A percentile compares a stretch with the other conserved stretches of the same genome.
These are phyloP conservation scores for Pseudonectria foliicola DNA, from an alignment of 2,329 filamentous ascomycete species.

Conservation along the genomic window DNA sequence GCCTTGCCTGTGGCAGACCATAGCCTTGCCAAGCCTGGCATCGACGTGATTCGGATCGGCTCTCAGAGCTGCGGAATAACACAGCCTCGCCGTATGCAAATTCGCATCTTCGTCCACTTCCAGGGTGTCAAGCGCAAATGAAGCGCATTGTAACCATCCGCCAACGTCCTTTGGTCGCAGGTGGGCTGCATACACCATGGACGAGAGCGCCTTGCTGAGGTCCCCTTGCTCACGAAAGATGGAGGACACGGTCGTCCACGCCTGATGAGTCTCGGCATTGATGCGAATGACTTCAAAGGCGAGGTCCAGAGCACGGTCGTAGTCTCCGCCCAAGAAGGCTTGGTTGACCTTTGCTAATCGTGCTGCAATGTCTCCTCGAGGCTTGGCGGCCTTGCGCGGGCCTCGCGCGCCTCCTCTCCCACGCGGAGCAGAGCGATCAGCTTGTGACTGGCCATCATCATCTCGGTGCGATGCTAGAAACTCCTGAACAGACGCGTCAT, in stretches of 20 bases:
- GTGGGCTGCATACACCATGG: conserved; percentile 55
- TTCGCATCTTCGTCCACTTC: conserved; percentile 41
- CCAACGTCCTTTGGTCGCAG: conserved; percentile 53
- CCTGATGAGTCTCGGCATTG: conserved; percentile 59
- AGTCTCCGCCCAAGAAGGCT: conserved; percentile 56
- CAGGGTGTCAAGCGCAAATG: conserved; percentile 46
- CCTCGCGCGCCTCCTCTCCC: conserved; percentile 32
- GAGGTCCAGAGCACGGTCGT: conserved; percentile 50
- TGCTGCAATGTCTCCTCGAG: conserved; percentile 63
- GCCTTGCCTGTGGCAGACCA: conserved; percentile 49
- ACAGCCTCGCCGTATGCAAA: conserved; percentile 48
- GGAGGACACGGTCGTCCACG: conserved; percentile 55
- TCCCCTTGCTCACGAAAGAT: conserved; percentile 56
- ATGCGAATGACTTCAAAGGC: conserved; percentile 60
- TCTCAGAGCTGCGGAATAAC: conserved; percentile 52
- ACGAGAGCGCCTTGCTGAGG: conserved; percentile 48
- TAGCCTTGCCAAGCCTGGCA: conserved; percentile 52
- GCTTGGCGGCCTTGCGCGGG: conserved; percentile 57
- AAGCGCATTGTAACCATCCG: conserved; percentile 53
- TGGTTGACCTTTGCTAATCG: conserved; percentile 60
- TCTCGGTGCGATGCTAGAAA: conserved; percentile 33
- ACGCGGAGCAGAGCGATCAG: conserved; percentile 14
- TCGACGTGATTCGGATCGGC: conserved; percentile 50
- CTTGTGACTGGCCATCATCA: conserved; percentile 12
- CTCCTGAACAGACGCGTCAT: conserved; percentile 34